phyloP scores from a whole-genome alignment of 164 flowering plant species.

The Macadamia tetraphylla region DNA sequence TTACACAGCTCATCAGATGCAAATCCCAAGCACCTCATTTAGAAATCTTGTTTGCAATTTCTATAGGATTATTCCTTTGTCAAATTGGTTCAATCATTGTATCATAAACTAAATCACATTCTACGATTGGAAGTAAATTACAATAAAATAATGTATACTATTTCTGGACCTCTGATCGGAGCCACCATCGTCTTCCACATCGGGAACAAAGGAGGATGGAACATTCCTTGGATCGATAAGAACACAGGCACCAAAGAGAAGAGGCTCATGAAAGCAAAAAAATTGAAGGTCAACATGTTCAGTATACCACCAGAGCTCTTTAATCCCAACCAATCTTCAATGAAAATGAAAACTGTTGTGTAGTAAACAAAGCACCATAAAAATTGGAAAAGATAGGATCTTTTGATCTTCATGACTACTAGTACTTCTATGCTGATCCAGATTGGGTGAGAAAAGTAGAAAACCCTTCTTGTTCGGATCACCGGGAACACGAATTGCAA shows the following conservation, averaged over 20 bases:
- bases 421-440: too few relatives aligned
- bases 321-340: too few relatives aligned
- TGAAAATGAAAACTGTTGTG: conserved; percentile 38
- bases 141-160: conserved; percentile 28
- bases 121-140: too few relatives aligned
- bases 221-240: conserved; percentile 50
- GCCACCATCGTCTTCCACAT: conserved; percentile 34
- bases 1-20: too few relatives aligned
- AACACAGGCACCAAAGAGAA: conserved; percentile 48
- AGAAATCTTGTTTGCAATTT: too few relatives aligned
- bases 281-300: conserved; percentile 44
- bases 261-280: conserved; percentile 30
- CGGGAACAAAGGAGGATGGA: conserved; percentile 51
- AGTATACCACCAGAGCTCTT: conserved; percentile 41
- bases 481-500: too few relatives aligned
- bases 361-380: conserved; percentile 36
- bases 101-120: too few relatives aligned
- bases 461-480: too few relatives aligned
- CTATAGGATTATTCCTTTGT: too few relatives aligned
- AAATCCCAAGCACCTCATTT: too few relatives aligned
- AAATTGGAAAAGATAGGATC: conserved; percentile 42
- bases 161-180: conserved; percentile 34
- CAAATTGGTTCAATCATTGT: too few relatives aligned
- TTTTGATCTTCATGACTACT: conserved; percentile 40
- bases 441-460: too few relatives aligned